Evolutionary conservation across 2,329 filamentous ascomycete genomes (phyloP).

Genomic region (Colletotrichum limetticola): DNA sequence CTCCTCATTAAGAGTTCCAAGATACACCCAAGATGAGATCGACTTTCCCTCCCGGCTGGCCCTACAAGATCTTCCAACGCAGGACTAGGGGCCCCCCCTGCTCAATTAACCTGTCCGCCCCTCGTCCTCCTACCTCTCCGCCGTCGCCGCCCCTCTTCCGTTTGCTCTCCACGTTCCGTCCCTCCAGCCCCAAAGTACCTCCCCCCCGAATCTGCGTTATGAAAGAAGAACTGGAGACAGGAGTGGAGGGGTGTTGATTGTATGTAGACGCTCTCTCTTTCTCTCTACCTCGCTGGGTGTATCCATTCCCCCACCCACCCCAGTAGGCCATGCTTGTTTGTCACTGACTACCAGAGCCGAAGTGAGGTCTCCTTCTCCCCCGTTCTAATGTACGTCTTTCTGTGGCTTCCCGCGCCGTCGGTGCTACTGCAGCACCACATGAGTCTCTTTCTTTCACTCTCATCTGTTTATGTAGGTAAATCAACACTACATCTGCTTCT

Average conservation of each 20-base stretch:
- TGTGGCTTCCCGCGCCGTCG: not conserved
- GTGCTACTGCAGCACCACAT: not conserved
- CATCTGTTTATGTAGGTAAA: not conserved
- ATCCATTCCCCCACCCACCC: not conserved
- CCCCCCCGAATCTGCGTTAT: not conserved
- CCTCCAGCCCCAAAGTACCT: not conserved
- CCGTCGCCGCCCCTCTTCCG: not conserved
- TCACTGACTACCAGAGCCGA: not conserved
- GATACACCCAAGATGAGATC: slow-evolving; percentile 11
- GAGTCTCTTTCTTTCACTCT: not conserved
- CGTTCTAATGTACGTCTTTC: not conserved
- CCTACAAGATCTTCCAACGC: slow-evolving; percentile 5
- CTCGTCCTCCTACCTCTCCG: not conserved
- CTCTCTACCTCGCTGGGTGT: not conserved
- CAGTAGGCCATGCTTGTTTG: slow-evolving; percentile 1
- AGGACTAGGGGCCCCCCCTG: not conserved
- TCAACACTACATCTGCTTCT: not conserved
- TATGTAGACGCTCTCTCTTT: no score
- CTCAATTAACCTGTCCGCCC: not conserved
- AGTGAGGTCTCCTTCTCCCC: not conserved
- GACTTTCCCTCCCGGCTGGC: not conserved
- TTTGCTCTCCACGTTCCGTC: slow-evolving; percentile 3
- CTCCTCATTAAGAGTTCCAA: not conserved
- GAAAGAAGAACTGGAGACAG: not conserved
- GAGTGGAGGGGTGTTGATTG: no score